Evolutionary conservation across 257 asterid species (phyloP), one percentile per base, ranked within the genome.

Genomic region (Paulownia fortunei): DNA sequence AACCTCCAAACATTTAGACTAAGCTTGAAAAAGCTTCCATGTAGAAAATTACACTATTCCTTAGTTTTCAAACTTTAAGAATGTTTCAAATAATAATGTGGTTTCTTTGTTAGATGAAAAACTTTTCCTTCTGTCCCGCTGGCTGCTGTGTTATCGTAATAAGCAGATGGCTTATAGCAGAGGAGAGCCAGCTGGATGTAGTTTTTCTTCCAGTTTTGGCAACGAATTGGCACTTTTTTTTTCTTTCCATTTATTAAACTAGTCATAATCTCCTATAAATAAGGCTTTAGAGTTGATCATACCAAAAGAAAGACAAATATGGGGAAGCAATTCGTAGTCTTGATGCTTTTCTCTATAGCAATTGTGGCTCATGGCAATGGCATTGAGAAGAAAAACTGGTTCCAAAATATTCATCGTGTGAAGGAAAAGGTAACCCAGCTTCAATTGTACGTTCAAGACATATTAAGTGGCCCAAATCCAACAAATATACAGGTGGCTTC

Each of bases 391-490:
- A 13, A 32, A 61, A 32, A 5, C 7, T 34, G 5, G 27, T 6
- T 63, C 11, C 47, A 34, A n/a, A 54, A 54, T 5, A 54, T 7
- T 18, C 6, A 1, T 19, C 13, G 0, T 67, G 27, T 18, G 0
- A 81, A 71, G 51, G 59, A 47, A 66, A 82, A 60, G 47, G 16
- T 74, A 16, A 85, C 83, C 42, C 58, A 73, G n/a, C 78, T 85
- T 23, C 88, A 85, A 6, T 44, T 82, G 47, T 85, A 82, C 19
- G 82, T 82, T 47, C 86, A 85, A 55, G 86, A 85, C 34, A 70
- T 71, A 18, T 41, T 78, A 5, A 41, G 7, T 46, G 79, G 82
- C 5, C 72, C 54, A 26, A 72, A 19, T n/a, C 81, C 77, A 13
- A 24, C 86, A 0, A 24, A 64, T 12, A 0, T 72, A 24, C 30